Conservation (phyloP, 352 stramenopile genomes). For the Pythium chondricola region DNA sequence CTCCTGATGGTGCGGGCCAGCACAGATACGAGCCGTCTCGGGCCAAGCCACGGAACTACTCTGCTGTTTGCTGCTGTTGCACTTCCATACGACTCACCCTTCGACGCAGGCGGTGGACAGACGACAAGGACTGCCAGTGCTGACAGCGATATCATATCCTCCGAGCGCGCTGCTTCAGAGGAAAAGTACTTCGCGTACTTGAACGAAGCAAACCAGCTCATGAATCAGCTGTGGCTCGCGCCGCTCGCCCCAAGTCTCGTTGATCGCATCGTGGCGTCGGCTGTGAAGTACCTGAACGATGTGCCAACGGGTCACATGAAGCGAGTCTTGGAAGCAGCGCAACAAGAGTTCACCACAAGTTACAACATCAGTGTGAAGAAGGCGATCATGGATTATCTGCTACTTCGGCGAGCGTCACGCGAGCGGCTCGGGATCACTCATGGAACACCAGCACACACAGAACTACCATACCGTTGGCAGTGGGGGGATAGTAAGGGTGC, state of each 20-base stretch:
- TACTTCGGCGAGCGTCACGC: constrained; percentile 34
- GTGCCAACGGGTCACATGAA: constrained; percentile 31
- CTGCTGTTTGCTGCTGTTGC: constrained; percentile 5
- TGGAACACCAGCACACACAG: constrained; percentile 36
- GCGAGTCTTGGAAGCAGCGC: constrained; percentile 28
- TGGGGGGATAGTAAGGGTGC: constrained; percentile 49
- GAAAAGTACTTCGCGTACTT: constrained; percentile 59
- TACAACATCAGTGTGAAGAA: constrained; percentile 72
- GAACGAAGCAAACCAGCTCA: constrained; percentile 21
- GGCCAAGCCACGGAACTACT: too few species aligned
- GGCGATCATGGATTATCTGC: constrained; percentile 65
- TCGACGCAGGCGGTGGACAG: neutral
- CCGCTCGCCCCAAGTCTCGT: constrained; percentile 30
- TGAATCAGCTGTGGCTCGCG: constrained; percentile 34
- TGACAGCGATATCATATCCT: neutral
- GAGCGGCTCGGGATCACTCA: constrained; percentile 40
- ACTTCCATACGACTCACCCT: constrained; percentile 7
- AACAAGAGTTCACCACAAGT: constrained; percentile 43
- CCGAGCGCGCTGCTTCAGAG: constrained; percentile 23
- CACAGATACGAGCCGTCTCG: too few species aligned
- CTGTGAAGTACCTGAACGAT: constrained; percentile 44
- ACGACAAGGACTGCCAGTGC: neutral
- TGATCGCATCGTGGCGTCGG: constrained; percentile 34
- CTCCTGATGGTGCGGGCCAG: constrained; percentile 43
- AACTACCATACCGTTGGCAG: constrained; percentile 49